Conservation (phyloP, 2,329 filamentous ascomycete genomes). For the Colletotrichum trifolii region DNA sequence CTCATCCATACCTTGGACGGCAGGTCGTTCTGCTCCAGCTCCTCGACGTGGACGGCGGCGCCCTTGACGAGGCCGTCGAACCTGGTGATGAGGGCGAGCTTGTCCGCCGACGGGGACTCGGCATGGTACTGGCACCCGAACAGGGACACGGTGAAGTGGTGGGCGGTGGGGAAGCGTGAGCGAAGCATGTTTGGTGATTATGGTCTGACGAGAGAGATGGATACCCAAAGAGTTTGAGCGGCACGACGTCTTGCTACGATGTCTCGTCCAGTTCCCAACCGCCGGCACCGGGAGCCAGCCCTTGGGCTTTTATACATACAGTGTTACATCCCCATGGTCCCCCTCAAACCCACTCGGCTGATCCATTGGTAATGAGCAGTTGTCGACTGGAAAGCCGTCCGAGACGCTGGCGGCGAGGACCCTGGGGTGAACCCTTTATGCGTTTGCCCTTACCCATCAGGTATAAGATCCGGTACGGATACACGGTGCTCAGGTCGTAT, state of each 20-base stretch:
- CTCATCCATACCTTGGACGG: slow-evolving; percentile 35
- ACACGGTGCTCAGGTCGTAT: neutral
- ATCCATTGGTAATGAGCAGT: slow-evolving; percentile 1
- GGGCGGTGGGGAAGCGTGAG: slow-evolving; percentile 30
- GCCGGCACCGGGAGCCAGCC: neutral
- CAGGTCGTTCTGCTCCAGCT: slow-evolving; percentile 33
- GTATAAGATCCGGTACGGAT: neutral
- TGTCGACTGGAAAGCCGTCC: neutral
- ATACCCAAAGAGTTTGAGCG: neutral
- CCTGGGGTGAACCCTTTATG: slow-evolving; percentile 19
- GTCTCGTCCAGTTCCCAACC: too few relatives aligned
- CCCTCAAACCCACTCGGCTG: slow-evolving; percentile 2
- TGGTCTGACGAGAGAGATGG: neutral
- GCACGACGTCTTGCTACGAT: too few relatives aligned
- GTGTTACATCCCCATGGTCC: slow-evolving; percentile 2
- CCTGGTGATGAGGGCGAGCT: slow-evolving; percentile 25
- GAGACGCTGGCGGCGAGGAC: neutral
- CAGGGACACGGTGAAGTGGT: slow-evolving; percentile 33
- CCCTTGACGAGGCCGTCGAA: slow-evolving; percentile 28
- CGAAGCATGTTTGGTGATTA: slow-evolving; percentile 26
- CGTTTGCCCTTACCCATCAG: slow-evolving; percentile 15
- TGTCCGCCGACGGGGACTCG: slow-evolving; percentile 23
- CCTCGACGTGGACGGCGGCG: slow-evolving; percentile 31
- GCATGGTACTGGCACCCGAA: slow-evolving; percentile 33
- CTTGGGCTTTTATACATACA: slow-evolving; percentile 15